Evolutionary conservation across 306 rosid species (phyloP).

Genomic region (Dryas octopetala): DNA sequence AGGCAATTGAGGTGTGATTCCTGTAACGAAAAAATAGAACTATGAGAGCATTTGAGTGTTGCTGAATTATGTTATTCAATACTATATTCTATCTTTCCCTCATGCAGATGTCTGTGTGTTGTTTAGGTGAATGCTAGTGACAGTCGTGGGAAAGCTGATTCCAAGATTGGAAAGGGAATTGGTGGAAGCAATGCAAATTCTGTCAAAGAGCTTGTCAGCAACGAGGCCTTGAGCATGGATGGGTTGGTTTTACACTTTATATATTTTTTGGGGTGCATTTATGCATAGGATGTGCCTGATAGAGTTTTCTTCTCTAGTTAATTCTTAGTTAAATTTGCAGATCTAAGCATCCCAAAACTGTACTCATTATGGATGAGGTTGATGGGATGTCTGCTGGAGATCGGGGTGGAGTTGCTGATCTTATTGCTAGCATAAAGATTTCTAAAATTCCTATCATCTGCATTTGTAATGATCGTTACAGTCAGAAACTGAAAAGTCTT

Average conservation of each 20-base stretch:
- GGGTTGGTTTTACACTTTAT: slow-evolving; percentile 45
- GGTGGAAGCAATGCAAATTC: slow-evolving; percentile 90
- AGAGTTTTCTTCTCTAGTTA: slow-evolving; percentile 21
- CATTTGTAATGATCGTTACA: slow-evolving; percentile 96
- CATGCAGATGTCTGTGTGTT: slow-evolving; percentile 10
- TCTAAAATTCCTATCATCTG: slow-evolving; percentile 95
- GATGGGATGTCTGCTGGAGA: slow-evolving; percentile 99
- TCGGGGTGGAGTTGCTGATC: slow-evolving; percentile 97
- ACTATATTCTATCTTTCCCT: background rate
- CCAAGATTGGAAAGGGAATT: slow-evolving; percentile 83
- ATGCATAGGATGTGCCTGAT: slow-evolving; percentile 14
- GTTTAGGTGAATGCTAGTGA: slow-evolving; percentile 97
- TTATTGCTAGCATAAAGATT: slow-evolving; percentile 84
- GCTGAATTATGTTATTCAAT: background rate
- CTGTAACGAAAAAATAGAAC: slow-evolving; percentile 16
- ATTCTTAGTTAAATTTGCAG: slow-evolving; percentile 45
- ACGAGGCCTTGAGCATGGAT: slow-evolving; percentile 56
- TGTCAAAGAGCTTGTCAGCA: slow-evolving; percentile 80
- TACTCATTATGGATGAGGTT: slow-evolving; percentile 97
- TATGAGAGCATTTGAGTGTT: background rate
- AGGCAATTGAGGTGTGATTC: slow-evolving; percentile 68
- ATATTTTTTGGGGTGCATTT: slow-evolving; percentile 25
- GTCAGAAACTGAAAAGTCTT: slow-evolving; percentile 95
- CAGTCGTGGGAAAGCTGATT: slow-evolving; percentile 91
- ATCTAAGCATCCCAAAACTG: slow-evolving; percentile 68